Conservation (phyloP, 2,329 filamentous ascomycete genomes). For the Pyricularia pennisetigena region DNA sequence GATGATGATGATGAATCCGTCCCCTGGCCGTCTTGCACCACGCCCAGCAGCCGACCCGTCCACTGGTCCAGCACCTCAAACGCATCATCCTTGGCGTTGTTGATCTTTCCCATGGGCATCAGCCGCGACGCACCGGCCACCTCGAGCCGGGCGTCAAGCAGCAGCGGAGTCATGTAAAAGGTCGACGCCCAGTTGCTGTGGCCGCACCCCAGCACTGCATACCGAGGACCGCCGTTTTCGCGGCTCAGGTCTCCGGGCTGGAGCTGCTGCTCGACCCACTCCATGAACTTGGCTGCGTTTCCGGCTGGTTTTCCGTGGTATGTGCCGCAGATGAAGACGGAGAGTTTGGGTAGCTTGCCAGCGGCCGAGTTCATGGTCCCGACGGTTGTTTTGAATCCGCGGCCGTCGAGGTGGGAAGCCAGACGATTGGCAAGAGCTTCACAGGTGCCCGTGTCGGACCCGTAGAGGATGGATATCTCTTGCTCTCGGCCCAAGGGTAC, state of each 20-base stretch:
- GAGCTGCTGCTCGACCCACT: not conserved
- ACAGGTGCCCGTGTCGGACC: not conserved
- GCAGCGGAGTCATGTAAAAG: constrained; percentile 39
- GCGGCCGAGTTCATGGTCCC: not conserved
- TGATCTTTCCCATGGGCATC: constrained; percentile 31
- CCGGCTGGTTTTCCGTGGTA: constrained; percentile 1
- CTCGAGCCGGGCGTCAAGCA: constrained; percentile 31
- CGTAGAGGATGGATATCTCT: not conserved
- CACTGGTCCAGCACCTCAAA: constrained; percentile 40
- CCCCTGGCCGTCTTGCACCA: not conserved
- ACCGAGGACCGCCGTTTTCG: not conserved
- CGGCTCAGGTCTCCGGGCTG: not conserved
- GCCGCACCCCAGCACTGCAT: not conserved
- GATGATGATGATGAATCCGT: not conserved
- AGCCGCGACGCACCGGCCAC: constrained; percentile 33
- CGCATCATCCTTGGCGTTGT: constrained; percentile 32
- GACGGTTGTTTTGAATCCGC: not conserved
- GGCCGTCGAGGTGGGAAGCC: not conserved
- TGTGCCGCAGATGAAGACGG: not conserved
- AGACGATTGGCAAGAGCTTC: constrained; percentile 1
- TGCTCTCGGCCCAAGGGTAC: not conserved
- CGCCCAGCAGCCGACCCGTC: constrained; percentile 27
- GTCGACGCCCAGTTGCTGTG: constrained; percentile 28
- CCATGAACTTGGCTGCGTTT: not conserved
- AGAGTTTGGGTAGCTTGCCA: not conserved